phyloP scores from a whole-genome alignment of 164 flowering plant genomes.

The Platanus orientalis region DNA sequence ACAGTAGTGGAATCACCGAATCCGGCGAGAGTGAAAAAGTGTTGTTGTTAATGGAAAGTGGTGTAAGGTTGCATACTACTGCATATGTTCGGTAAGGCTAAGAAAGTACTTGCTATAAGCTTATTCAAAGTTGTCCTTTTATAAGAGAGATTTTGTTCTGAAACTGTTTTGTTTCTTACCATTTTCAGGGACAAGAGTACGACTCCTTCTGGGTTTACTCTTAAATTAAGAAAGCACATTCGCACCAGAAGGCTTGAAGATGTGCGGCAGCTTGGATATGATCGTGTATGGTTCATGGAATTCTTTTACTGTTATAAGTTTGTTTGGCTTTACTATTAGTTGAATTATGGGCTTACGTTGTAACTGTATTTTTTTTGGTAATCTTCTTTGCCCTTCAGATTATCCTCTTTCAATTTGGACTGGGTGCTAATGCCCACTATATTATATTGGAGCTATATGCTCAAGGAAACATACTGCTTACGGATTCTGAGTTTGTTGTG shows the following conservation, averaged over 20 bases:
- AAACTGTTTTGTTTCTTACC: constrained; percentile 2
- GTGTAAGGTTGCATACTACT: constrained; percentile 87
- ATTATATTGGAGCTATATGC: constrained; percentile 93
- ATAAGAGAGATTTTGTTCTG: not conserved
- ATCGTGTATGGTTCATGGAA: constrained; percentile 50
- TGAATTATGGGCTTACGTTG: not conserved
- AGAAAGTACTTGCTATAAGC: not conserved
- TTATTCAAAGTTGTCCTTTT: too few relatives aligned
- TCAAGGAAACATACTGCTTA: constrained; percentile 86
- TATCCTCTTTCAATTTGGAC: constrained; percentile 85
- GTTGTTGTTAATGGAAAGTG: constrained; percentile 92
- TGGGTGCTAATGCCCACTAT: constrained; percentile 83
- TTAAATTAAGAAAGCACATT: constrained; percentile 89
- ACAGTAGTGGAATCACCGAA: constrained; percentile 91
- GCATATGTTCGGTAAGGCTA: constrained; percentile 61
- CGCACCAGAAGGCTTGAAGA: constrained; percentile 95
- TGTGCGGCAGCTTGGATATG: constrained; percentile 97
- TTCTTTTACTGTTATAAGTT: not conserved
- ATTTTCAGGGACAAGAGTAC: constrained; percentile 77
- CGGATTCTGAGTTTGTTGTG: constrained; percentile 78
- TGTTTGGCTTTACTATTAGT: not conserved
- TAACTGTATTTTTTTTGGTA: not conserved
- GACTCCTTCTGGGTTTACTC: constrained; percentile 95
- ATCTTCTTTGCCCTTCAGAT: constrained; percentile 39
- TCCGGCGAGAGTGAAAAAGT: constrained; percentile 98